Percentiles rank a stretch among this genome's conserved stretches.
phyloP scores from a whole-genome alignment of 2,329 filamentous ascomycete genomes.

The Sporothrix dimorphospora region DNA sequence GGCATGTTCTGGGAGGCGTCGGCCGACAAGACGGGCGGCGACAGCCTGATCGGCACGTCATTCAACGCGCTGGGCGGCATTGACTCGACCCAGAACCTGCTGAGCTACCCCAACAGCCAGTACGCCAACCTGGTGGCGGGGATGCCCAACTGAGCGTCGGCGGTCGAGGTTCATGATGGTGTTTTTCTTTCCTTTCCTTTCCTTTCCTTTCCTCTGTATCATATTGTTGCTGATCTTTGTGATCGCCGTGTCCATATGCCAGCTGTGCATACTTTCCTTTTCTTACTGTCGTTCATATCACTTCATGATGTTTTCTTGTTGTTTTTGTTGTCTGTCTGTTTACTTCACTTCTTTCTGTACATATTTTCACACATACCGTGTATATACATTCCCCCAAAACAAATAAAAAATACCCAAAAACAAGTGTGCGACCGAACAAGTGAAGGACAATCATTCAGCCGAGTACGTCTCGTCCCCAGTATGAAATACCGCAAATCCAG shows the following conservation, averaged over 20 bases:
- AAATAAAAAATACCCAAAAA: conserved; percentile 7
- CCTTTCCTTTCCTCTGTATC: background rate
- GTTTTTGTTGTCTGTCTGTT: background rate
- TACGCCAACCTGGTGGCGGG: conserved; percentile 58
- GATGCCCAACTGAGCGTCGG: conserved; percentile 29
- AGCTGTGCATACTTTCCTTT: conserved; percentile 5
- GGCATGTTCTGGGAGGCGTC: conserved; percentile 88
- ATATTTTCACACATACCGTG: background rate
- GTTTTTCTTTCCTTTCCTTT: background rate
- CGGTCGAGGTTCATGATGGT: no score
- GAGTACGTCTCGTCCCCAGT: background rate
- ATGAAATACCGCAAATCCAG: background rate
- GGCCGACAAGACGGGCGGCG: conserved; percentile 62
- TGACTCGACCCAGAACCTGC: conserved; percentile 52
- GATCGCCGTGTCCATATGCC: background rate
- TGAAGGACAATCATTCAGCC: background rate
- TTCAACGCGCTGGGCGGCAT: conserved; percentile 49
- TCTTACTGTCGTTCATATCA: background rate
- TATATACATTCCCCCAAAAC: background rate
- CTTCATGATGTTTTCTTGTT: background rate
- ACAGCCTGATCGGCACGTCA: conserved; percentile 62
- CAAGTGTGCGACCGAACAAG: background rate
- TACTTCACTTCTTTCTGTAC: background rate
- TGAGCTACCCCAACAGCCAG: conserved; percentile 57
- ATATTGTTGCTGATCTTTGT: background rate